phyloP scores from a whole-genome alignment of 164 flowering plant species.

The Nymphaea colorata region DNA sequence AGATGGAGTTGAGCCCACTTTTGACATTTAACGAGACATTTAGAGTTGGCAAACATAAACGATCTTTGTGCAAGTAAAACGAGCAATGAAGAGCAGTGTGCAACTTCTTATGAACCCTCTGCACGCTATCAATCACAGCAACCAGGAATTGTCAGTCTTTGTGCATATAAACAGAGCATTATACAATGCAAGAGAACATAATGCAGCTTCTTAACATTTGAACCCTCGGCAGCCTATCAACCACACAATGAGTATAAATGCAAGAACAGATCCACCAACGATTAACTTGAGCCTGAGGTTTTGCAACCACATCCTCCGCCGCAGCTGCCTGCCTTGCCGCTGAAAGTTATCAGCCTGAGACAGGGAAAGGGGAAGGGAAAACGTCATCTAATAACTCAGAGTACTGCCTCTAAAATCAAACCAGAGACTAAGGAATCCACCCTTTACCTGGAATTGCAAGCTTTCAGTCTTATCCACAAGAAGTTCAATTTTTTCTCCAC shows the following conservation, averaged over 20 bases:
- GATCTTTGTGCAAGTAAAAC: no score
- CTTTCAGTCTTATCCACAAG: slow-evolving; percentile 96
- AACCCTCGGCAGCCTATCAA: slow-evolving; percentile 49
- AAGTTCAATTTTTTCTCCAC: slow-evolving; percentile 93
- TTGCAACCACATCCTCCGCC: slow-evolving; percentile 95
- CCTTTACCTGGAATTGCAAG: slow-evolving; percentile 83
- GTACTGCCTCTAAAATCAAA: no score
- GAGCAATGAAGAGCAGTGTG: no score
- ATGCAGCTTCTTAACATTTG: slow-evolving; percentile 31
- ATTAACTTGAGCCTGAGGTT: slow-evolving; percentile 70
- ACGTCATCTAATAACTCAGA: no score
- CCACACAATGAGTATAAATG: slow-evolving; percentile 53
- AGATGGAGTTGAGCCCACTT: no score
- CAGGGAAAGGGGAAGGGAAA: neutral
- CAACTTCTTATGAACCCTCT: no score
- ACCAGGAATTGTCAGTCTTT: neutral
- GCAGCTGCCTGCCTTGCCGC: slow-evolving; percentile 90
- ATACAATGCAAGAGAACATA: neutral
- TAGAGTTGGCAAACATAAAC: no score
- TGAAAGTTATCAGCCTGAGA: slow-evolving; percentile 94
- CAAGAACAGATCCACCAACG: slow-evolving; percentile 45
- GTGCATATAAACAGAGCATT: neutral
- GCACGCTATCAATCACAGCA: no score
- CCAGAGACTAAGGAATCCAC: no score
- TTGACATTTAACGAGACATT: no score